A percentile compares a stretch with the other conserved stretches of the same genome.
Evolutionary conservation across 495 filamentous ascomycete species (phyloP).

Genomic region (Neurospora sp.): DNA sequence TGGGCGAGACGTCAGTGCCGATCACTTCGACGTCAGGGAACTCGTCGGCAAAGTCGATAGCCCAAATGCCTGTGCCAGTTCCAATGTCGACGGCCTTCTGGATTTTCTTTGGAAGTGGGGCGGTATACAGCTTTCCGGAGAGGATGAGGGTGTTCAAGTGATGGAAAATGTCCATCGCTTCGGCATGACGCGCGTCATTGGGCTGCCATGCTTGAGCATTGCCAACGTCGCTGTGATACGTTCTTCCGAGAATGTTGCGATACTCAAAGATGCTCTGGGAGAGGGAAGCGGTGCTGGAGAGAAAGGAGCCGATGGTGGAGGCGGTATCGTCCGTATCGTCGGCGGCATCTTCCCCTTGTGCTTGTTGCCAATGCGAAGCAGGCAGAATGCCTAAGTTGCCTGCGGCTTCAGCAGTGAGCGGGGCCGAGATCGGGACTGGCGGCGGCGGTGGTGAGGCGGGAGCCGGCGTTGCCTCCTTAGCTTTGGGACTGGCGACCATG

Average conservation of each 20-base stretch:
- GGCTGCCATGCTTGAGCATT: constrained; percentile 11
- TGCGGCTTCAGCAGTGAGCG: neutral
- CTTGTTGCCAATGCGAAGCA: neutral
- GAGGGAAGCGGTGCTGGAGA: constrained; percentile 31
- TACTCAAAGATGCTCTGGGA: constrained; percentile 37
- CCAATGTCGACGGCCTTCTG: constrained; percentile 51
- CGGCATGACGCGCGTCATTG: constrained; percentile 16
- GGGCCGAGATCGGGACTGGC: neutral
- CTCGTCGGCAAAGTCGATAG: constrained; percentile 30
- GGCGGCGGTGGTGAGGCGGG: neutral
- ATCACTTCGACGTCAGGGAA: constrained; percentile 41
- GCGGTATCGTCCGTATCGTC: neutral
- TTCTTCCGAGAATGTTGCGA: constrained; percentile 31
- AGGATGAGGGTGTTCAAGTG: constrained; percentile 24
- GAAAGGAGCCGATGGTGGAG: neutral
- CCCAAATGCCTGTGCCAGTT: constrained; percentile 31
- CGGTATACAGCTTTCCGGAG: constrained; percentile 44
- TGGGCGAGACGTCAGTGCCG: constrained; percentile 53
- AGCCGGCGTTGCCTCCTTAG: neutral
- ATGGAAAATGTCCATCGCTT: constrained; percentile 11
- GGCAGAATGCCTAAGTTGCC: neutral
- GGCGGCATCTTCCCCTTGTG: neutral
- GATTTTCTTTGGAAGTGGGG: constrained; percentile 37
- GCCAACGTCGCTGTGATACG: constrained; percentile 20
- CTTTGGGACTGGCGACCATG: neutral